Base-by-base conservation (phyloP, 106 monocot genomes). In the Xerophyta viscosa region DNA sequence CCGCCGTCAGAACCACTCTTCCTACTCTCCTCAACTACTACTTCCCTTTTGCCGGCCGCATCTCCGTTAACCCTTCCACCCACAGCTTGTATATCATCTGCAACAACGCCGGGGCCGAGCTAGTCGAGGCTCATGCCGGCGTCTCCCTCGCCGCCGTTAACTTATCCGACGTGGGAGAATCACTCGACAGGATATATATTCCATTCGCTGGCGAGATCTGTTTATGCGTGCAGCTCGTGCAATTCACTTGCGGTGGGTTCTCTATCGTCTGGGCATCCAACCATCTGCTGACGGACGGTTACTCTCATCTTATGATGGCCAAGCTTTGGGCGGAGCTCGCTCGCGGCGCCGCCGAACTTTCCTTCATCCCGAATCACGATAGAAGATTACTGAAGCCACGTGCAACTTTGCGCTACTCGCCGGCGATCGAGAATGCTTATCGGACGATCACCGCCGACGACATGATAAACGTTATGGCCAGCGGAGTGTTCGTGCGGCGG, bases 81-180 rank as follows among this genome's bases (percentile, higher is more conserved):
- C 24, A 24, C 10, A 5, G 6, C 10, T 8, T 50, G 1, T 21
- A 24, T 4, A 25, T 50, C 23, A 11, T 8, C 2, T 50, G 50
- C 50, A 50, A 50, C 24, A 50, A 50, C 50, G 24, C 6, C 6
- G 50, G 50, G 8, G 26, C 26, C 2, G 50, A 50, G 50, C 24
- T 50, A 3, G 26, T 50, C 24, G 50, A 25, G 24, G 50, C 50
- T 15, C 11, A 13, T 3, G 50, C 50, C 11, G 15, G 26, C 50
- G 8, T 50, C 26, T 24, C 24, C 24, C 26, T 50, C 9, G 23
- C 12, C 12, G 23, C 7, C 23, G 11, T 50, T 8, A 24, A 50
- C 15, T 50, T 50, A 21, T 11, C 11, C 2, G 50, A 50, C 11
- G 25, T 50, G 10, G 26, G 4, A 2, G 9, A 27, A 23, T 50